phyloP scores from a whole-genome alignment of 768 basidiomycete genomes.

The Pholiota microspora region DNA sequence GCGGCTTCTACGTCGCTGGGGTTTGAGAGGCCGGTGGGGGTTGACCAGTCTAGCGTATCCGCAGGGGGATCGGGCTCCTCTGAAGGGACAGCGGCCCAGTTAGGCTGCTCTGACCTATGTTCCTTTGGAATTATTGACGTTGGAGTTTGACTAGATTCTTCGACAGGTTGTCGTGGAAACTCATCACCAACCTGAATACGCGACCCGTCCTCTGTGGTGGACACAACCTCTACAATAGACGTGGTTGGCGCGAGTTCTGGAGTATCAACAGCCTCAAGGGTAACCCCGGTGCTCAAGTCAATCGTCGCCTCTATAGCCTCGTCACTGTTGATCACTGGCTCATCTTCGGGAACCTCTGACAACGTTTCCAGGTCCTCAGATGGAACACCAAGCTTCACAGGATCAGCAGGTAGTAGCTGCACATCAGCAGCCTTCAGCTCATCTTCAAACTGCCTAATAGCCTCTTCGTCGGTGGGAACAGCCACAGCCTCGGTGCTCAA shows the following conservation, averaged over 20 bases:
- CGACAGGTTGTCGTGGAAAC: no score
- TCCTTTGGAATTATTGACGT: no score
- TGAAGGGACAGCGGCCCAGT: background rate
- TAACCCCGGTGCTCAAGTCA: background rate
- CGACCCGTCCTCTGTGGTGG: no score
- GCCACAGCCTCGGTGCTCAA: background rate
- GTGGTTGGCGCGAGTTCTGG: background rate
- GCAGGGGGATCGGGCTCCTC: background rate
- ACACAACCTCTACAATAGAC: background rate
- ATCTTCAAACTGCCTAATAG: constrained; percentile 34
- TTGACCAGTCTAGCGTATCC: constrained; percentile 5
- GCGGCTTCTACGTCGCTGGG: constrained; percentile 5
- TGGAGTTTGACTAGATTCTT: no score
- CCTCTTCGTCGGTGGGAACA: constrained; percentile 1
- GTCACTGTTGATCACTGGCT: background rate
- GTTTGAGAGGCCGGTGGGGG: constrained; percentile 1
- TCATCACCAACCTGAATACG: no score
- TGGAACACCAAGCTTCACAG: constrained; percentile 9
- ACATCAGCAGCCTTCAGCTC: constrained; percentile 36
- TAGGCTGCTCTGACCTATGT: background rate
- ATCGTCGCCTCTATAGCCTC: background rate
- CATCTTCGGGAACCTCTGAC: background rate
- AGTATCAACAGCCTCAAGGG: background rate
- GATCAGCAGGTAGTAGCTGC: constrained; percentile 17
- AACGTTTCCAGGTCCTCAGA: background rate